phyloP scores from a whole-genome alignment of 192 early-diverging fungal genomes.

The Entomortierella chlamydospora region DNA sequence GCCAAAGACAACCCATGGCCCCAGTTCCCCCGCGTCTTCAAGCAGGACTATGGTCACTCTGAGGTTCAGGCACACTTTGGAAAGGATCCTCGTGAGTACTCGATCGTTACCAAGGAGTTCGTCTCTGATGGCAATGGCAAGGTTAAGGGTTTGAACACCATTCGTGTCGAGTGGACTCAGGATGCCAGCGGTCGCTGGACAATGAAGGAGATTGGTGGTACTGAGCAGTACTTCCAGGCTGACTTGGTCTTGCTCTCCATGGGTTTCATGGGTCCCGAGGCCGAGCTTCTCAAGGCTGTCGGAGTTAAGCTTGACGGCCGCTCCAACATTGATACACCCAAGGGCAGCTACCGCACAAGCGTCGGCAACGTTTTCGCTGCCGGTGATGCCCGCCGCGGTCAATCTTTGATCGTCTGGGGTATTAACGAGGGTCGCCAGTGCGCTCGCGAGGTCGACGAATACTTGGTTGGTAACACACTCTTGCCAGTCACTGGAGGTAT shows the following conservation, averaged over 20 bases:
- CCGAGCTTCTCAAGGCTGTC: constrained; percentile 83
- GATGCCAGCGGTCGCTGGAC: constrained; percentile 78
- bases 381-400: constrained; percentile 97
- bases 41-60: constrained; percentile 96
- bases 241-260: constrained; percentile 95
- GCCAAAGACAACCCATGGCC: constrained; percentile 98
- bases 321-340: constrained; percentile 85
- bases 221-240: constrained; percentile 86
- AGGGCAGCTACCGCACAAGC: constrained; percentile 81
- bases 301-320: constrained; percentile 80
- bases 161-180: constrained; percentile 97
- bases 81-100: constrained; percentile 95
- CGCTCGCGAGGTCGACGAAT: constrained; percentile 91
- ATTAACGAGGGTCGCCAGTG: constrained; percentile 98
- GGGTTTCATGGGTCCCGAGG: constrained; percentile 96
- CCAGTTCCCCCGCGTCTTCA: constrained; percentile 94
- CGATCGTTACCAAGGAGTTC: constrained; percentile 96
- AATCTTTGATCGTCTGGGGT: constrained; percentile 96
- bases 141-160: constrained; percentile 92
- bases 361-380: constrained; percentile 92
- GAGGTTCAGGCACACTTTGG: constrained; percentile 92
- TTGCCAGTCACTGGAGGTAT: constrained; percentile 93
- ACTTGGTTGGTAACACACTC: constrained; percentile 82
- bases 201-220: constrained; percentile 91
- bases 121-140: constrained; percentile 82